Conservation (phyloP, 495 filamentous ascomycete species). For the Clohesyomyces aquaticus region DNA sequence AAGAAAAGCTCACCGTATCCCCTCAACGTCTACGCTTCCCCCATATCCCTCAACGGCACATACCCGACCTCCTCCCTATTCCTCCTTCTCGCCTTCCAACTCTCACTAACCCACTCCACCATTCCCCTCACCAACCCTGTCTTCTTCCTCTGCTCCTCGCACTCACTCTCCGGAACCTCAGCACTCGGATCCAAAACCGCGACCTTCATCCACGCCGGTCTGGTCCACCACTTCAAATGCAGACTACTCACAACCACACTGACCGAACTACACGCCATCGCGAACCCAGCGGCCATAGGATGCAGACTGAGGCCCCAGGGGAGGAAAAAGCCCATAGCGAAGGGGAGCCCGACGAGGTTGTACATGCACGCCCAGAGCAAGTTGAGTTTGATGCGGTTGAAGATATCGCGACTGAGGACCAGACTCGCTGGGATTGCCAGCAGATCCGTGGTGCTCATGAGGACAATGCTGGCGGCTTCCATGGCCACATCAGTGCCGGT, state of each 20-base stretch:
- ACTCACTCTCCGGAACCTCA: conserved; percentile 47
- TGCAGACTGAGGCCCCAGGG: conserved; percentile 86
- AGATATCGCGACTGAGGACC: conserved; percentile 80
- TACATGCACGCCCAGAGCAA: conserved; percentile 89
- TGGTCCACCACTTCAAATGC: conserved; percentile 82
- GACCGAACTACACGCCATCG: conserved; percentile 90
- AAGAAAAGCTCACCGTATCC: too few relatives aligned
- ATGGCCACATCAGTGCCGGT: conserved; percentile 96
- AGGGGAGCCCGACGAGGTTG: conserved; percentile 89
- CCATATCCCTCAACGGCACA: conserved; percentile 58
- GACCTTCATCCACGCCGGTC: conserved; percentile 88
- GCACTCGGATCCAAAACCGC: conserved; percentile 57
- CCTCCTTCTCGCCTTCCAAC: conserved; percentile 26
- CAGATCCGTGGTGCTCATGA: conserved; percentile 90
- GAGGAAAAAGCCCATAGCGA: conserved; percentile 94
- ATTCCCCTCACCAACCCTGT: conserved; percentile 15
- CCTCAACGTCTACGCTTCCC: conserved; percentile 37
- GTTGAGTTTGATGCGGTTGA: conserved; percentile 91
- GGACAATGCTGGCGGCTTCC: conserved; percentile 94
- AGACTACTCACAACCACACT: conserved; percentile 86
- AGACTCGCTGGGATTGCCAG: conserved; percentile 88
- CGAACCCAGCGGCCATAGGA: conserved; percentile 91
- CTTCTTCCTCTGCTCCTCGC: conserved; percentile 10
- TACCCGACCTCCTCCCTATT: conserved; percentile 59
- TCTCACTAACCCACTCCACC: conserved; percentile 32